Evolutionary conservation across 306 rosid species (phyloP).

Genomic region (Quercus glauca): DNA sequence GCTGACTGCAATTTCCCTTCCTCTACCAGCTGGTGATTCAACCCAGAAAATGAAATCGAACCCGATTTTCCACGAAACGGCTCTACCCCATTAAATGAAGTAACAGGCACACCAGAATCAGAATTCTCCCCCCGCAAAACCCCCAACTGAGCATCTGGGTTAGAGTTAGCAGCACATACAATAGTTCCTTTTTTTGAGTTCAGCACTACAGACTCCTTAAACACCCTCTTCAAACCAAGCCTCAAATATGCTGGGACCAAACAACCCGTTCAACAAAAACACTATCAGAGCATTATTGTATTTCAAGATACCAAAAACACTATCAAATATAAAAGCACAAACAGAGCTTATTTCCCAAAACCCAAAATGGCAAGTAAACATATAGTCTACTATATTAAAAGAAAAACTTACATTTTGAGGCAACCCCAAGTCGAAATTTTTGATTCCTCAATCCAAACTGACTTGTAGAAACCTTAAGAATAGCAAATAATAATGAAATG

Average conservation of each 20-base stretch:
- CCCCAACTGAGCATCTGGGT: conserved; percentile 44
- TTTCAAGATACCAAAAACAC: not conserved
- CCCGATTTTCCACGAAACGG: conserved; percentile 89
- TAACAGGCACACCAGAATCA: conserved; percentile 28
- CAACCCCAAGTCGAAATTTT: conserved; percentile 15
- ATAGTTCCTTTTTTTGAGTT: conserved; percentile 34
- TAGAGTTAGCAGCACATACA: conserved; percentile 46
- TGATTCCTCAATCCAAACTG: conserved; percentile 13
- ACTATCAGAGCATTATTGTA: no score
- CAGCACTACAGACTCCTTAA: conserved; percentile 13
- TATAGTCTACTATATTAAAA: not conserved
- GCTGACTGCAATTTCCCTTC: conserved; percentile 71
- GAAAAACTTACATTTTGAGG: conserved; percentile 33
- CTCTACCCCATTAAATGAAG: conserved; percentile 43
- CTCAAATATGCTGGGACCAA: conserved; percentile 5
- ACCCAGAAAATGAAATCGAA: conserved; percentile 72
- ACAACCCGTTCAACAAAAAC: not conserved
- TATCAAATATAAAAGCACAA: not conserved
- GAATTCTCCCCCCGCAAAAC: conserved; percentile 28
- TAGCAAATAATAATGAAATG: not conserved
- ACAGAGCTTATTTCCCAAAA: not conserved
- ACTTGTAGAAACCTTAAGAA: conserved; percentile 16
- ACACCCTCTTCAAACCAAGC: conserved; percentile 42
- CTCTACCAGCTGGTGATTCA: conserved; percentile 66
- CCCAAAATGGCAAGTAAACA: not conserved